Percentiles rank a stretch among this genome's conserved stretches.
Conservation (phyloP, 108 stramenopile species). For the Cyclotella kingstonii region DNA sequence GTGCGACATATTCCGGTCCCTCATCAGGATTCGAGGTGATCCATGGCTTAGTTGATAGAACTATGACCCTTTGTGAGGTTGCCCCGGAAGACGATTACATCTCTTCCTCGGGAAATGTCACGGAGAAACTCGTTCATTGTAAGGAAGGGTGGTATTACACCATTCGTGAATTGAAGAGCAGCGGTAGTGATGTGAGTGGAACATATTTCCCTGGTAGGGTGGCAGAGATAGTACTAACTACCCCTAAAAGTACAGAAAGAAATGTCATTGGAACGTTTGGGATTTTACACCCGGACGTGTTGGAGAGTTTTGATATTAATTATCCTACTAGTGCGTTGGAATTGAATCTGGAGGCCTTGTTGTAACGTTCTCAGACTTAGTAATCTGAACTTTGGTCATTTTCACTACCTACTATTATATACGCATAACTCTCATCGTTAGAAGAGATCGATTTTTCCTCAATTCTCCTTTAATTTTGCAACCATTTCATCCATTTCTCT, state of each 20-base stretch:
- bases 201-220: conserved; percentile 97
- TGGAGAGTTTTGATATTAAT: conserved; percentile 89
- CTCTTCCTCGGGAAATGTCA: conserved; percentile 60
- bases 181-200: conserved; percentile 46
- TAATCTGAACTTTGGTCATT: background rate
- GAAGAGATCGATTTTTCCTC: too few relatives aligned
- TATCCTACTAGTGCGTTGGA: conserved; percentile 91
- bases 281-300: conserved; percentile 94
- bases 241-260: conserved; percentile 45
- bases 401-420: too few relatives aligned
- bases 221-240: conserved; percentile 87
- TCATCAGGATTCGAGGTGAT: conserved; percentile 98
- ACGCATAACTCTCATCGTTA: too few relatives aligned
- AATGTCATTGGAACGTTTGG: conserved; percentile 91
- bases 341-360: conserved; percentile 89
- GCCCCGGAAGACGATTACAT: conserved; percentile 76
- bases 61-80: conserved; percentile 94
- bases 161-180: conserved; percentile 55
- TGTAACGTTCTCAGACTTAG: conserved; percentile 53
- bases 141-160: conserved; percentile 84
- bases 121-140: conserved; percentile 71
- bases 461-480: conserved; percentile 4
- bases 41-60: conserved; percentile 95
- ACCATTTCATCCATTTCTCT: conserved; percentile 1
- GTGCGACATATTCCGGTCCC: conserved; percentile 91